Evolutionary conservation across 345 rosid species (phyloP), one percentile per base, ranked within the genome.

Genomic region (Tarenaya hassleriana): DNA sequence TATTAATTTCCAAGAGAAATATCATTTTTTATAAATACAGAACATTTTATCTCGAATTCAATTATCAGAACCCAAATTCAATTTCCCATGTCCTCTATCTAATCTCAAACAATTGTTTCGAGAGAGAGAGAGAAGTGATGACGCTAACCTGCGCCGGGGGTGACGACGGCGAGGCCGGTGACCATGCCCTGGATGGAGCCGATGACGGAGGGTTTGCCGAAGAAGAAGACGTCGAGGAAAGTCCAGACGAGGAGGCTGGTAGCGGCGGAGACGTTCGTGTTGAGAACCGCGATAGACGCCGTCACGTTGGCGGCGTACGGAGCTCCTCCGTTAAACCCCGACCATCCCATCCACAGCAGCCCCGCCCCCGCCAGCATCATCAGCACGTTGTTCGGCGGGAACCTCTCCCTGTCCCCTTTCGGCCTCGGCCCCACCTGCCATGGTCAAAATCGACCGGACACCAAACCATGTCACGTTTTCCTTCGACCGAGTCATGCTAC

Each of bases 81-180:
- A n/a, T n/a, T n/a, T n/a, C n/a, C n/a, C n/a, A n/a, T n/a, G n/a
- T n/a, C n/a, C n/a, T n/a, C n/a, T n/a, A n/a, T n/a, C n/a, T n/a
- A n/a, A n/a, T n/a, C n/a, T n/a, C n/a, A n/a, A n/a, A n/a, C n/a
- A n/a, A n/a, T n/a, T n/a, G n/a, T n/a, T n/a, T n/a, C n/a, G n/a
- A n/a, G n/a, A n/a, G n/a, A n/a, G n/a, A n/a, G n/a, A n/a, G n/a
- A n/a, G n/a, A n/a, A n/a, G n/a, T n/a, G n/a, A n/a, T n/a, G n/a
- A n/a, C n/a, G n/a, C n/a, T n/a, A n/a, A 86, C 97, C 97, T 34
- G 98, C 98, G 43, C 94, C 97, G 0, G 96, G 96, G 37, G 97
- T 86, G 34, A 90, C 77, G 52, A 96, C 86, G 24, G 68, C 97
- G 1, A 90, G 82, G 0, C 96, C 97, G 0, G 97, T 90, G 56